phyloP scores from a whole-genome alignment of 2,329 filamentous ascomycete species.

The Verticillium isaacii region DNA sequence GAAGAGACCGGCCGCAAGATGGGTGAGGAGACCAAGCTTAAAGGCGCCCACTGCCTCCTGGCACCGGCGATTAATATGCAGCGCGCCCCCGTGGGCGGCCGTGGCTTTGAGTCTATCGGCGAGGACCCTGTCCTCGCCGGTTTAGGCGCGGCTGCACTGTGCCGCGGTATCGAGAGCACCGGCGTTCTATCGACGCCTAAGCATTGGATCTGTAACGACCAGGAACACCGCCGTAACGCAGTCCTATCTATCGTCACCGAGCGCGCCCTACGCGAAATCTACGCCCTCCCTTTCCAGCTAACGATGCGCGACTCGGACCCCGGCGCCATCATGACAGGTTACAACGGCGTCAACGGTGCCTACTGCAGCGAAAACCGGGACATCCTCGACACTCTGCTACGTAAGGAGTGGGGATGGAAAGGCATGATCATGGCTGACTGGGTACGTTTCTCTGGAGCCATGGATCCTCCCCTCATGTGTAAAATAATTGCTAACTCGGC shows the following conservation, averaged over 20 bases:
- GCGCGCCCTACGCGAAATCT: constrained; percentile 53
- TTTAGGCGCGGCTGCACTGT: constrained; percentile 45
- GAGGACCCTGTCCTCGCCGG: constrained; percentile 56
- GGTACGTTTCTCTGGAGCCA: constrained; percentile 16
- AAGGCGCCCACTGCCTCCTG: constrained; percentile 53
- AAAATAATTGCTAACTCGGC: constrained; percentile 5
- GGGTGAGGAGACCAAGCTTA: constrained; percentile 48
- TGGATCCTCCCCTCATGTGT: not conserved
- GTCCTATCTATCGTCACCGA: constrained; percentile 50
- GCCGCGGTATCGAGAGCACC: constrained; percentile 52
- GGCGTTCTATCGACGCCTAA: constrained; percentile 53
- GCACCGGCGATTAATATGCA: constrained; percentile 62
- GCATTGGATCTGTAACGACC: constrained; percentile 58
- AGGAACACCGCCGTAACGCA: constrained; percentile 50
- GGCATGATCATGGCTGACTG: constrained; percentile 56
- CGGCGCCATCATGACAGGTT: constrained; percentile 51
- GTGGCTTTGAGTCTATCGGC: constrained; percentile 54
- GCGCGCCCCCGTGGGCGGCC: constrained; percentile 51
- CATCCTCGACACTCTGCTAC: constrained; percentile 37
- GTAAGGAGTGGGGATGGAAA: constrained; percentile 53
- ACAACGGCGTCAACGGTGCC: constrained; percentile 33
- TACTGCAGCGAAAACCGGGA: constrained; percentile 30
- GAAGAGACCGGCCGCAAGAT: constrained; percentile 45
- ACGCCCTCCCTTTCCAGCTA: constrained; percentile 53
- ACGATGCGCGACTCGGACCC: constrained; percentile 46